Conservation (phyloP, 306 rosid genomes). For the Fragaria vesca region DNA sequence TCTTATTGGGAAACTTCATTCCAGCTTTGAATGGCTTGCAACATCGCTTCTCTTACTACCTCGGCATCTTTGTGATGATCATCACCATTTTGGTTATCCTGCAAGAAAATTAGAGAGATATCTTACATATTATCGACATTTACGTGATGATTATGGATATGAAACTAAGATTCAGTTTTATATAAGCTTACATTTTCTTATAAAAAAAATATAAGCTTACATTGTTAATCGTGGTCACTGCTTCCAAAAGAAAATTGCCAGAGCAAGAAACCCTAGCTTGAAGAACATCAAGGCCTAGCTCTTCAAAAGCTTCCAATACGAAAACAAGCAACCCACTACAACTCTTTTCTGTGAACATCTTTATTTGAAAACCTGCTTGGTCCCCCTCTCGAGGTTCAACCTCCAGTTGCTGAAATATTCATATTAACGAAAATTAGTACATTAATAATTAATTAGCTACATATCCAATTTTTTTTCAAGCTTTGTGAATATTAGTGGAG, state of each 20-base stretch:
- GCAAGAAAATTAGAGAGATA: conserved; percentile 8
- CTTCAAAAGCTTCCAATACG: conserved; percentile 63
- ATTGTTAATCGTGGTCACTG: conserved; percentile 27
- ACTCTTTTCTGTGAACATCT: conserved; percentile 40
- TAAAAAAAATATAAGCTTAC: background rate
- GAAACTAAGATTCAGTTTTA: background rate
- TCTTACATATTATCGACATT: background rate
- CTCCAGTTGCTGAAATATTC: conserved; percentile 30
- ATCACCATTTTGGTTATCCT: conserved; percentile 35
- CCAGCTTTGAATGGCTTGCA: conserved; percentile 64
- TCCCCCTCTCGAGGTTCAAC: conserved; percentile 39
- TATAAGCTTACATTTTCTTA: too few species aligned
- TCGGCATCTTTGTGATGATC: conserved; percentile 31
- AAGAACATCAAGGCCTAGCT: conserved; percentile 57
- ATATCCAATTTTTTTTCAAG: background rate
- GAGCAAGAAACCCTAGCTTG: conserved; percentile 76
- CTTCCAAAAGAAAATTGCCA: conserved; percentile 47
- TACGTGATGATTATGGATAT: background rate
- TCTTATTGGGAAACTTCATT: conserved; percentile 28
- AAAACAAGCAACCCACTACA: conserved; percentile 58
- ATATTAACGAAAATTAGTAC: background rate
- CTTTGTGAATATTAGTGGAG: background rate
- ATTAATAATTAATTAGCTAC: background rate
- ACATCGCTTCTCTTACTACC: conserved; percentile 41
- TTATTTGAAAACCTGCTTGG: conserved; percentile 39